phyloP scores from a whole-genome alignment of 2,329 filamentous ascomycete species.

The Pestalotiopsis sp. region DNA sequence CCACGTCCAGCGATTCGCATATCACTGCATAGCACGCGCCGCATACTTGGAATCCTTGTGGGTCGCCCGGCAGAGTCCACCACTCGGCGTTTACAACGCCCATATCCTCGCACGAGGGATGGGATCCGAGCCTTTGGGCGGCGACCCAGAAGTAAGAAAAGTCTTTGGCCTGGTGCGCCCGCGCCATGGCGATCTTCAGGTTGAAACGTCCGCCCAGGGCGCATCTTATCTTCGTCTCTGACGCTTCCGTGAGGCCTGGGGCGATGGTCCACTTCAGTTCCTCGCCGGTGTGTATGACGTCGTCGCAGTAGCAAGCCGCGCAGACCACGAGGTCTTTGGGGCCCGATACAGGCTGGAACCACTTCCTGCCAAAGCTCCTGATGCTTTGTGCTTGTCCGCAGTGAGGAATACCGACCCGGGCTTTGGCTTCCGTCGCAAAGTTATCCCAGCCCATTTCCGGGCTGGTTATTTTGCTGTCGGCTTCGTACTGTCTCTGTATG shows the following conservation, averaged over 20 bases:
- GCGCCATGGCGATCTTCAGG: conserved; percentile 29
- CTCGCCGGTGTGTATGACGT: conserved; percentile 32
- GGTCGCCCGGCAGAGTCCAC: conserved; percentile 35
- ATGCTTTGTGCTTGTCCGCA: conserved; percentile 27
- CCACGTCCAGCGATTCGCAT: conserved; percentile 30
- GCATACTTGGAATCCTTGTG: conserved; percentile 36
- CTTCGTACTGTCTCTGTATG: conserved; percentile 30
- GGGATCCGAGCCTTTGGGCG: conserved; percentile 24
- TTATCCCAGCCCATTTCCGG: conserved; percentile 29
- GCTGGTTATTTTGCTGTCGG: conserved; percentile 16
- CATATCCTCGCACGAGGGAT: conserved; percentile 30
- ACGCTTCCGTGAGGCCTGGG: conserved; percentile 12
- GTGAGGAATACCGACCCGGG: conserved; percentile 23
- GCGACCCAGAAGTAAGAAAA: conserved; percentile 35
- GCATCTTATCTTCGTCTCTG: conserved; percentile 22
- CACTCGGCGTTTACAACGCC: conserved; percentile 33
- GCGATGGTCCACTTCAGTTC: conserved; percentile 24
- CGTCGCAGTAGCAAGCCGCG: conserved; percentile 38
- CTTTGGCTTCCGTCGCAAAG: conserved; percentile 33
- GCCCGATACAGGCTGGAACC: conserved; percentile 32
- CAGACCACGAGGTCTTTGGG: conserved; percentile 33
- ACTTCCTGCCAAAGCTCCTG: conserved; percentile 26
- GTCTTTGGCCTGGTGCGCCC: conserved; percentile 30
- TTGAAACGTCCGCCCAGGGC: conserved; percentile 31
- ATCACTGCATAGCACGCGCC: conserved; percentile 35